These are phyloP conservation scores for Clohesyomyces aquaticus DNA, from an alignment of 495 filamentous ascomycete species.

Conservation along the genomic window DNA sequence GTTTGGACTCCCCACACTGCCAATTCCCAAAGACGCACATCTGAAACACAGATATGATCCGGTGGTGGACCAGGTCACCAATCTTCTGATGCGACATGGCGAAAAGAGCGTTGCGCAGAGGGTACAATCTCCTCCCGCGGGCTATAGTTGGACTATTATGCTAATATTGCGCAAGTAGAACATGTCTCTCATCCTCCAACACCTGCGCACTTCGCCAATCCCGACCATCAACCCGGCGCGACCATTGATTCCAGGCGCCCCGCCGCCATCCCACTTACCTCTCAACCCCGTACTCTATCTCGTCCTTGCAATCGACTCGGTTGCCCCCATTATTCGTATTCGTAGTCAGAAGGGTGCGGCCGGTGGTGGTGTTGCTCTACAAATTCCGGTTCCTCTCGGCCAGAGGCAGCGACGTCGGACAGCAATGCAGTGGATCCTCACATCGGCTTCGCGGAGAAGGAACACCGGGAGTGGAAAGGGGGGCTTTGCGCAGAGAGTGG, in stretches of 20 bases:
- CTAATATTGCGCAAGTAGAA: slow-evolving; percentile 57
- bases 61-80: slow-evolving; percentile 81
- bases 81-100: slow-evolving; percentile 86
- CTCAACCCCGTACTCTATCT: slow-evolving; percentile 51
- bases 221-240: slow-evolving; percentile 68
- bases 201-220: slow-evolving; percentile 80
- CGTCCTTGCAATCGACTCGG: slow-evolving; percentile 88
- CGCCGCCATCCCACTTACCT: slow-evolving; percentile 64
- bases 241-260: slow-evolving; percentile 72
- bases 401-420: slow-evolving; percentile 73
- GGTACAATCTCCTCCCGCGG: slow-evolving; percentile 54
- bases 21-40: slow-evolving; percentile 63
- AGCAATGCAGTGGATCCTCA: slow-evolving; percentile 87
- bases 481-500: slow-evolving; percentile 75
- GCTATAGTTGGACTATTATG: not conserved
- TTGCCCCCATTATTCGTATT: slow-evolving; percentile 86
- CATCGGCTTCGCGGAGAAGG: slow-evolving; percentile 71
- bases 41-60: slow-evolving; percentile 79
- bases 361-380: slow-evolving; percentile 82
- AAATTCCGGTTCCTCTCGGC: slow-evolving; percentile 76
- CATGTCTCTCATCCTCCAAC: slow-evolving; percentile 81
- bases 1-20: slow-evolving; percentile 70
- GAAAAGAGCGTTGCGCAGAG: slow-evolving; percentile 81
- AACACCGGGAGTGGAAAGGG: slow-evolving; percentile 64
- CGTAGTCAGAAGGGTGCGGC: slow-evolving; percentile 73